A percentile compares a stretch with the other conserved stretches of the same genome.
These are phyloP conservation scores for Brasenia schreberi DNA, from an alignment of 164 flowering plant genomes.

Conservation along the genomic window DNA sequence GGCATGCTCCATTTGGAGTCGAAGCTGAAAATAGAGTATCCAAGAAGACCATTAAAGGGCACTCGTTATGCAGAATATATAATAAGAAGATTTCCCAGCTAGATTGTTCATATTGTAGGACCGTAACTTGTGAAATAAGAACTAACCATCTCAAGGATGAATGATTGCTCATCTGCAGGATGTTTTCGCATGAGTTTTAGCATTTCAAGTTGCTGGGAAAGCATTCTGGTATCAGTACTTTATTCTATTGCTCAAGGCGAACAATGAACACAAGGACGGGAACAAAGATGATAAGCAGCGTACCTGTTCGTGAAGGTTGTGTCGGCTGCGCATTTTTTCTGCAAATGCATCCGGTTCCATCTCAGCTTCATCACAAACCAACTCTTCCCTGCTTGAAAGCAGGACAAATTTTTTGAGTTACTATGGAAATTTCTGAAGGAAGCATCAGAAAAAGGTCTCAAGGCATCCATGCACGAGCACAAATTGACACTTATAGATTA, in stretches of 20 bases:
- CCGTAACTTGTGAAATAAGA: neutral
- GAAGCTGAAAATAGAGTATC: conserved; percentile 39
- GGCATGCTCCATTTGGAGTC: conserved; percentile 49
- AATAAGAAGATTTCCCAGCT: too few species aligned
- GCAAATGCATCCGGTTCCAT: conserved; percentile 68
- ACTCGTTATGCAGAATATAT: too few species aligned
- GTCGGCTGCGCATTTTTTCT: conserved; percentile 41
- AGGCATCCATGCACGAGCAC: too few species aligned
- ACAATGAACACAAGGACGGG: neutral
- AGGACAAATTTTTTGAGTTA: neutral
- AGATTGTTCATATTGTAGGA: too few species aligned
- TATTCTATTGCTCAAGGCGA: neutral
- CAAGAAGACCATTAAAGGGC: too few species aligned
- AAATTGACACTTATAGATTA: too few species aligned
- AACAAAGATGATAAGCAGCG: neutral
- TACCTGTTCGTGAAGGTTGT: conserved; percentile 64
- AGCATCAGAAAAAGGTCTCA: too few species aligned
- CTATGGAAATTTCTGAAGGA: too few species aligned
- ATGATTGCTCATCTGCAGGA: conserved; percentile 64
- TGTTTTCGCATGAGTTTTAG: conserved; percentile 67
- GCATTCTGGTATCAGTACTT: neutral
- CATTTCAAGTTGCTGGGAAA: conserved; percentile 84
- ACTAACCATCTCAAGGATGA: conserved; percentile 61
- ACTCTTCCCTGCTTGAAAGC: conserved; percentile 53
- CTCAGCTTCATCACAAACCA: conserved; percentile 94